Base-by-base conservation (phyloP, 768 basidiomycete species). In the Cyclocybe aegerita region DNA sequence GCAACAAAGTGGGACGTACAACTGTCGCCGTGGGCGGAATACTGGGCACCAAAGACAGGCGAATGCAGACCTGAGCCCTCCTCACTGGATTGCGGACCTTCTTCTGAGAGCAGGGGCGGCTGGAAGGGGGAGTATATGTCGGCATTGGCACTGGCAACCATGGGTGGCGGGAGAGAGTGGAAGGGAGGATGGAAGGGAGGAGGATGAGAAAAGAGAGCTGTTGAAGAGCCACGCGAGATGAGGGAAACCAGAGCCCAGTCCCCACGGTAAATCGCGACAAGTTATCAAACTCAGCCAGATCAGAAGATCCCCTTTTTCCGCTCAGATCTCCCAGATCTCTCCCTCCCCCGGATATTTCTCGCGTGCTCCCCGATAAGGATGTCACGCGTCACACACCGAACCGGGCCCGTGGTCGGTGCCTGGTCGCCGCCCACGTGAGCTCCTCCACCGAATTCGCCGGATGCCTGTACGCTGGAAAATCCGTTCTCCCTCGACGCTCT, bases 51-150 rank as follows among this genome's bases (percentile, higher is more conserved):
- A 68, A 85, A 85, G 46, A 82, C 77, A 57, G 88, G 87, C 2
- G 88, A 88, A 60, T 87, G 85, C 16, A 89, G 69, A 53, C 84
- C 86, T 46, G 87, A 88, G 62, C 84, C 81, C 61, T 88, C 87
- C 63, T 88, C 86, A 65, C 83, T 86, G 16, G 85, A 86, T 68
- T 82, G 85, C 39, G 78, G 77, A 35, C 83, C 79, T 60, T 88
- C 85, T 63, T 87, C 87, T 51, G 74, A 67, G 53, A 75, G 70
- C 66, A 79, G 74, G 51, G 62, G 55, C 49, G 73, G 70, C 43
- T 77, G 78, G 66, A 82, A 83, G 12, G 82, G 77, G 9, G 81
- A 72, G 63, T 78, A 84, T 43, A 80, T 71, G 68, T 81, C 83
- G 69, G 72, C 70, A 68, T 71, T 72, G 44, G 73, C 53, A 62